These are phyloP conservation scores for Alloascoidea africana DNA, from an alignment of 805 yeast genomes.

Conservation along the genomic window DNA sequence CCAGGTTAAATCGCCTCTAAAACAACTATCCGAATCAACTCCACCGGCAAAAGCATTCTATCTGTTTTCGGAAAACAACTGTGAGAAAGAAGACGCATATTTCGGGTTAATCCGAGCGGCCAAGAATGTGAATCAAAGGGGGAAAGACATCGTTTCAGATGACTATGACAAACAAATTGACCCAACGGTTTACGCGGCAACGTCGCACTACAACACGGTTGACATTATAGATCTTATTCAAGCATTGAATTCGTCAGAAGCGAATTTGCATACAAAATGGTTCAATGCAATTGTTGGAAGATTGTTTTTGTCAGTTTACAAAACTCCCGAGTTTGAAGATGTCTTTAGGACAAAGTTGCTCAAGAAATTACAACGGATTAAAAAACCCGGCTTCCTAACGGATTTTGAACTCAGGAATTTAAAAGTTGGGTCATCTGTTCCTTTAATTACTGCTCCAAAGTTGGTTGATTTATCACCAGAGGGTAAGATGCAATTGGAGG, in stretches of 20 bases:
- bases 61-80: constrained; percentile 62
- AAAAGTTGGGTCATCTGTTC: constrained; percentile 68
- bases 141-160: not conserved
- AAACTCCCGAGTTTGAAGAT: constrained; percentile 50
- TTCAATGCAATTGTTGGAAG: constrained; percentile 79
- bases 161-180: constrained; percentile 23
- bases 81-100: constrained; percentile 88
- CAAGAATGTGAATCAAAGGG: constrained; percentile 21
- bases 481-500: constrained; percentile 51
- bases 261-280: constrained; percentile 79
- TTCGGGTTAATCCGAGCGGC: constrained; percentile 72
- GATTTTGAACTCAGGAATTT: constrained; percentile 63
- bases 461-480: constrained; percentile 61
- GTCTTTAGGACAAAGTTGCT: constrained; percentile 43
- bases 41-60: constrained; percentile 31
- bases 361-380: constrained; percentile 62
- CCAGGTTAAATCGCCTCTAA: constrained; percentile 12
- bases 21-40: constrained; percentile 11
- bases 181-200: constrained; percentile 53
- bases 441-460: constrained; percentile 60
- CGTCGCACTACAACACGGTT: constrained; percentile 55
- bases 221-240: constrained; percentile 66
- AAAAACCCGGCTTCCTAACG: constrained; percentile 78
- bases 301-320: constrained; percentile 59
- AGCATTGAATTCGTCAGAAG: constrained; percentile 66